Evolutionary conservation across 495 filamentous ascomycete genomes (phyloP).

Genomic region (Venustampulla echinocandica): DNA sequence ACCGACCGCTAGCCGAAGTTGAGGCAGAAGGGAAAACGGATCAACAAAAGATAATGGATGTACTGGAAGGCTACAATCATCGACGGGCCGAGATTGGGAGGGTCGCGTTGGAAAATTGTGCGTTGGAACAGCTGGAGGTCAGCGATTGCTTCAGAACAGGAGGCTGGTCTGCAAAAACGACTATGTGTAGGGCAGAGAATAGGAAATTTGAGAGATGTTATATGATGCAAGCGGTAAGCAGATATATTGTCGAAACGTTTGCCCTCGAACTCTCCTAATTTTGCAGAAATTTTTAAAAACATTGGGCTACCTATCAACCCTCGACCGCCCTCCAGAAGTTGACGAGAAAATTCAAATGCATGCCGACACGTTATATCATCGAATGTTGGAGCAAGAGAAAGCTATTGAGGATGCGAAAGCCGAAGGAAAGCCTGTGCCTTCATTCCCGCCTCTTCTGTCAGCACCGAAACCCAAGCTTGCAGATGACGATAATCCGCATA

Average conservation of each 20-base stretch:
- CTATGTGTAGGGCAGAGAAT: slow-evolving; percentile 68
- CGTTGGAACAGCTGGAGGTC: slow-evolving; percentile 69
- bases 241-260: background rate
- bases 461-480: slow-evolving; percentile 8
- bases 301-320: slow-evolving; percentile 72
- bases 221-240: slow-evolving; percentile 63
- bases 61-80: slow-evolving; percentile 76
- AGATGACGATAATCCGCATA: background rate
- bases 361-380: slow-evolving; percentile 79
- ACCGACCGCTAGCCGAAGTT: slow-evolving; percentile 56
- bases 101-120: slow-evolving; percentile 89
- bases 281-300: slow-evolving; percentile 77
- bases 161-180: slow-evolving; percentile 47
- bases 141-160: slow-evolving; percentile 67
- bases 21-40: slow-evolving; percentile 58
- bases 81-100: slow-evolving; percentile 67
- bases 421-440: slow-evolving; percentile 44
- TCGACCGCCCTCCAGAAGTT: slow-evolving; percentile 52
- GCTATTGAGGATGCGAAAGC: slow-evolving; percentile 57
- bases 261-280: background rate
- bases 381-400: slow-evolving; percentile 70
- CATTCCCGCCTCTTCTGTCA: slow-evolving; percentile 32
- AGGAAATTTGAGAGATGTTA: slow-evolving; percentile 70
- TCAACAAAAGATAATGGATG: slow-evolving; percentile 61
- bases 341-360: slow-evolving; percentile 95